These are phyloP conservation scores for Kodamaea laetipori DNA, from an alignment of 805 yeast genomes.

Conservation along the genomic window DNA sequence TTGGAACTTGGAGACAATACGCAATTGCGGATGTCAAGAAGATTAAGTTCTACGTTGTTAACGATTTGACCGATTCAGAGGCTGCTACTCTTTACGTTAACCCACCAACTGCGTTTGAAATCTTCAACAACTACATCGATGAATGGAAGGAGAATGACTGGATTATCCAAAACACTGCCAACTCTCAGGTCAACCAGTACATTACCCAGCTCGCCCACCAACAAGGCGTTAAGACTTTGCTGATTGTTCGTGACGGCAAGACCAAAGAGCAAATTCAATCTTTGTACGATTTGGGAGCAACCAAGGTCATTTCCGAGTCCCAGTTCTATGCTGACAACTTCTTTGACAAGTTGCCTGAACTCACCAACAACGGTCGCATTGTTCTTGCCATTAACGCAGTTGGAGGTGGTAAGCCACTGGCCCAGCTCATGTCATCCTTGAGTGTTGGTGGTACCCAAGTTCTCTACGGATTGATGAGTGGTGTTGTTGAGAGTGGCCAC, in stretches of 20 bases:
- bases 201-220: conserved; percentile 30
- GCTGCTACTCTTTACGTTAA: conserved; percentile 26
- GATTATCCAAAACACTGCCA: conserved; percentile 38
- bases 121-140: conserved; percentile 21
- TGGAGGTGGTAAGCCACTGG: conserved; percentile 27
- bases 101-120: conserved; percentile 25
- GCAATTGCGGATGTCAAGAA: conserved; percentile 15
- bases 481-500: too few relatives aligned
- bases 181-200: conserved; percentile 35
- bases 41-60: conserved; percentile 1
- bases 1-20: conserved; percentile 28
- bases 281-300: conserved; percentile 25
- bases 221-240: conserved; percentile 29
- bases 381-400: conserved; percentile 35
- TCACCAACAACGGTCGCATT: conserved; percentile 21
- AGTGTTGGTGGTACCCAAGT: conserved; percentile 29
- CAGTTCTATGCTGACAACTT: conserved; percentile 24
- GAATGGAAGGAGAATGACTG: conserved; percentile 31
- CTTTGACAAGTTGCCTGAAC: conserved; percentile 16
- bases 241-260: conserved; percentile 33
- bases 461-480: conserved; percentile 52
- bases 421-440: conserved; percentile 24
- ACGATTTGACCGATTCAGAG: conserved; percentile 11
- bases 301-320: conserved; percentile 29
- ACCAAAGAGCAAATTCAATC: conserved; percentile 24